Base-by-base conservation (phyloP, 257 asterid species). In the Scutellaria galericulata region DNA sequence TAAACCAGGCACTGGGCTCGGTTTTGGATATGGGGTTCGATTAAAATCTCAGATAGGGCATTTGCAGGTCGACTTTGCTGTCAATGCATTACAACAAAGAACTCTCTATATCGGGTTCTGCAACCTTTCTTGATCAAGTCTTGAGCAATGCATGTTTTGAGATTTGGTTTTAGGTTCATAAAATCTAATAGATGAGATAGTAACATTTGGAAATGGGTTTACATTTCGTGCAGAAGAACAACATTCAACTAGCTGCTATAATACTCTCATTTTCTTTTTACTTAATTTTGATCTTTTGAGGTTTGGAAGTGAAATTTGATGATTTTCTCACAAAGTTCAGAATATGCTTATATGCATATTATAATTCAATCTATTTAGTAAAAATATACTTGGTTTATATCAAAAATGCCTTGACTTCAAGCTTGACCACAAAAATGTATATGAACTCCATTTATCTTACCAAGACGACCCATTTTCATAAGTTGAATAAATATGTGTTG, bases 21-120 rank as follows among this genome's bases (percentile, higher is more conserved):
- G 98, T 42, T 51, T 87, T 14, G 98, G 98, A 78, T 91, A 83
- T 50, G 97, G 97, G 52, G 84, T 93, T 47, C 90, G 98, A 31
- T 86, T 91, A 54, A 93, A 91, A 80, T 87, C 97, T 39, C 92
- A 69, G 8, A 31, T 91, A 45, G 98, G 97, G 24, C 96, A 93
- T 80, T 61, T 91, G 64, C 97, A 93, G 77, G 86, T 88, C 58
- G 97, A 93, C 80, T 85, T 76, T 48, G 96, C 96, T 68, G 79
- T 89, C 76, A 93, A 93, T 64, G 89, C 90, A 15, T 79, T 86
- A 75, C 84, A 84, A n/a, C 96, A 93, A 84, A 83, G 79, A 79
- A 93, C 96, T 1, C 68, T 91, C 7, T 90, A 93, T 83, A 82
- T 93, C 7, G 89, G 96, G 60, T 93, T 91, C 80, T 91, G 87